These are phyloP conservation scores for Botrytis hyacinthi DNA, from an alignment of 2,329 filamentous ascomycete species.

Conservation along the genomic window DNA sequence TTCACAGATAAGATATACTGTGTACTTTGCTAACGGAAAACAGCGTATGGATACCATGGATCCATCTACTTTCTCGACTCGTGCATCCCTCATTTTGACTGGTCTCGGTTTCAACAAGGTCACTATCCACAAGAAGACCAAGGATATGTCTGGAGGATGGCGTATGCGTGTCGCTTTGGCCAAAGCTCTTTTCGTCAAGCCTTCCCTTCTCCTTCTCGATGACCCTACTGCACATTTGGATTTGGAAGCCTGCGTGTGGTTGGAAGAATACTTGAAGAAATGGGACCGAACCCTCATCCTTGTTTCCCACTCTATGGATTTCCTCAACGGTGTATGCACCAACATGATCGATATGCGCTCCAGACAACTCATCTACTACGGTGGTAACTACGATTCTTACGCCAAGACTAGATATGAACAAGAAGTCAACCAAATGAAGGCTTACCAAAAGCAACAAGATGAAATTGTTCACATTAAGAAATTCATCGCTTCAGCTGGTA, in stretches of 20 bases:
- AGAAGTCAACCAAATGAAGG: constrained; percentile 98
- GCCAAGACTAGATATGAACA: constrained; percentile 91
- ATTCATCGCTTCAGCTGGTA: constrained; percentile 99
- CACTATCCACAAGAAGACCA: constrained; percentile 99
- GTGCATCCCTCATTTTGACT: constrained; percentile 93
- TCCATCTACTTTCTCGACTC: constrained; percentile 92
- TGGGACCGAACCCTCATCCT: constrained; percentile 97
- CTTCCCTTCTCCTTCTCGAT: constrained; percentile 90
- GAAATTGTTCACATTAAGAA: constrained; percentile 99
- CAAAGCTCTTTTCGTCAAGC: constrained; percentile 98
- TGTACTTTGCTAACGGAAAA: constrained; percentile 26
- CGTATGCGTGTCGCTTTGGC: constrained; percentile 98
- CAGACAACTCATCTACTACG: constrained; percentile 91
- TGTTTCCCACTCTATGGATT: constrained; percentile 97
- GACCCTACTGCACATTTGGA: constrained; percentile 99
- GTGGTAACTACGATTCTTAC: constrained; percentile 99
- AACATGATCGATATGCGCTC: constrained; percentile 98
- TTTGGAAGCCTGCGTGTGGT: constrained; percentile 98
- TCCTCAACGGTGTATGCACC: constrained; percentile 97
- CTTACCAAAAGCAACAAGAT: constrained; percentile 98
- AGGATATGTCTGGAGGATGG: constrained; percentile 99
- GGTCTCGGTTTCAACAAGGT: constrained; percentile 99
- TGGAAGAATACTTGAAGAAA: constrained; percentile 99
- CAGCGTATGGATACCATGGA: constrained; percentile 99
- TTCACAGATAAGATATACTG: background rate